Base-by-base conservation (phyloP, 78 protist genomes). In the Tieghemostelium lacteum region DNA sequence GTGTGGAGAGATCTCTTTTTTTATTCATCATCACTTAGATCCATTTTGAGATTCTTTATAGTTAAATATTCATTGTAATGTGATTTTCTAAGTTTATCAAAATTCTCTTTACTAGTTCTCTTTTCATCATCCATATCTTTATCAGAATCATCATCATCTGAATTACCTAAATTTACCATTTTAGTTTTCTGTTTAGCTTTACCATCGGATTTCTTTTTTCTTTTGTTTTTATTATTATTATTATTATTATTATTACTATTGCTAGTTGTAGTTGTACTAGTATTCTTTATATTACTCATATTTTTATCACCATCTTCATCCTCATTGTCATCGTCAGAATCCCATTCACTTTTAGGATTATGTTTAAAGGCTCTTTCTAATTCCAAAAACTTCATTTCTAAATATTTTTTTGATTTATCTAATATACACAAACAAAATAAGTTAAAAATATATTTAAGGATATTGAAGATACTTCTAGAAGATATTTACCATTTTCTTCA, bases 1-100 rank as follows among this genome's bases (percentile, higher is more conserved):
- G n/a, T n/a, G n/a, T n/a, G n/a, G n/a, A n/a, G n/a, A n/a, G n/a
- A n/a, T n/a, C n/a, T n/a, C n/a, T n/a, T 45, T 69, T 45, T 22
- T 37, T 50, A 24, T 71, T 52, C 40, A 5, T 69, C 78, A 5
- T 66, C 76, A 60, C 69, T 70, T 33, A 83, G 8, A 83, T 83
- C 52, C 20, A 36, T n/a, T 22, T 55, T 69, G 58, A 60, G 16
- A 14, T 57, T 29, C 54, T 49, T 37, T 2, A 83, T 8, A 42
- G n/a, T 33, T 28, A 52, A 49, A 39, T 66, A 66, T 39, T 78
- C 88, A 54, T 83, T 69, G 3, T 83, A 83, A 58, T 83, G 91
- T 22, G 91, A 66, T 33, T 83, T 83, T 83, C 91, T 66, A 58
- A 83, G 34, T 20, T 69, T 69, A 52, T 83, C 91, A 45, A 83